Conservation (phyloP, 345 rosid genomes). For the Salix dunnii region DNA sequence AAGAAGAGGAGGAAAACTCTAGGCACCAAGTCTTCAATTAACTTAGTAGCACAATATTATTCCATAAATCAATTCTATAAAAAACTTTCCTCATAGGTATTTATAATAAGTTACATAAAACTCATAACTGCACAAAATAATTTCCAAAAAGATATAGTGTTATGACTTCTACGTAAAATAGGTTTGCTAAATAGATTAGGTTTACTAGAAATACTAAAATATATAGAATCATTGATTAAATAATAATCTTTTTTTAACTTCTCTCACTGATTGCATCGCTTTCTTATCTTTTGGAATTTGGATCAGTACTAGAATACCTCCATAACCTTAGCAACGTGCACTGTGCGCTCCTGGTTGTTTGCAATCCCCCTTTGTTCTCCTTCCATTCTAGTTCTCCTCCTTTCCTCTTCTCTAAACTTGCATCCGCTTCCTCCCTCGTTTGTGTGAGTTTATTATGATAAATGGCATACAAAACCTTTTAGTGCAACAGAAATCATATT, state of each 20-base stretch:
- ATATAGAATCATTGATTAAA: not conserved
- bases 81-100: not conserved
- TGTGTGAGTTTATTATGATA: not conserved
- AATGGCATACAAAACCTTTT: not conserved
- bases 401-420: not conserved
- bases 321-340: not conserved
- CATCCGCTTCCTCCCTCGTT: not conserved
- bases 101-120: not conserved
- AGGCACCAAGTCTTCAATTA: not conserved
- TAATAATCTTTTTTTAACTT: not conserved
- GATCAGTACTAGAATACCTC: not conserved
- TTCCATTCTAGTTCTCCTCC: not conserved
- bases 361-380: not conserved
- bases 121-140: not conserved
- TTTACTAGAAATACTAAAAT: not conserved
- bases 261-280: not conserved
- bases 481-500: not conserved
- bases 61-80: not conserved
- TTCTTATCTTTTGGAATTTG: not conserved
- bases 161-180: not conserved
- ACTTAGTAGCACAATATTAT: not conserved
- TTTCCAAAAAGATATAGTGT: not conserved
- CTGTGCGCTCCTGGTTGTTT: not conserved
- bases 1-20: not conserved
- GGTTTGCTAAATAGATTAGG: not conserved